Conservation (phyloP, 148 eudicot species). For the Vaccinium corymbosum region DNA sequence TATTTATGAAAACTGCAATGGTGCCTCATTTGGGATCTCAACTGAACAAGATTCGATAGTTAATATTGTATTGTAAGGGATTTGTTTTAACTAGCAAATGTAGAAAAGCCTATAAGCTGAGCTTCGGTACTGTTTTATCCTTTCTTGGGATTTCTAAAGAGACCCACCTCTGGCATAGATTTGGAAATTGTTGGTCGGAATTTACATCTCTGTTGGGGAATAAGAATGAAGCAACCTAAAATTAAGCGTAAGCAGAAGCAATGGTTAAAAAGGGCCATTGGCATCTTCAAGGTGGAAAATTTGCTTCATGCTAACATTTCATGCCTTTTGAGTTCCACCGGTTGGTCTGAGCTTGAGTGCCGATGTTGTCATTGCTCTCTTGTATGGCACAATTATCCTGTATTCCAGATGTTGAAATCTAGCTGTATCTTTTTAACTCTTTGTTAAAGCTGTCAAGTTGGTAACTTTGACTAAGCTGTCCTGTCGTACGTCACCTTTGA, state of each 20-base stretch:
- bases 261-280: neutral
- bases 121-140: neutral
- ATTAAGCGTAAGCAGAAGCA: neutral
- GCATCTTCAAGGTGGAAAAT: neutral
- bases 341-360: neutral
- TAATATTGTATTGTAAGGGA: neutral
- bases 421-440: neutral
- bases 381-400: neutral
- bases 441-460: neutral
- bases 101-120: neutral
- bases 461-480: neutral
- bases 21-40: neutral
- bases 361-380: neutral
- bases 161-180: too few species aligned
- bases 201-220: neutral
- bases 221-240: neutral
- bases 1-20: neutral
- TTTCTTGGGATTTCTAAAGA: constrained; percentile 1
- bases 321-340: neutral
- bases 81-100: neutral
- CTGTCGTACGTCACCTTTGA: neutral
- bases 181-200: neutral
- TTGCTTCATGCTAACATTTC: neutral
- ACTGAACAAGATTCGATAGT: neutral
- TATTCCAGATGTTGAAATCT: neutral